Evolutionary conservation across 768 basidiomycete species (phyloP).

Genomic region (Suillus brevipes): DNA sequence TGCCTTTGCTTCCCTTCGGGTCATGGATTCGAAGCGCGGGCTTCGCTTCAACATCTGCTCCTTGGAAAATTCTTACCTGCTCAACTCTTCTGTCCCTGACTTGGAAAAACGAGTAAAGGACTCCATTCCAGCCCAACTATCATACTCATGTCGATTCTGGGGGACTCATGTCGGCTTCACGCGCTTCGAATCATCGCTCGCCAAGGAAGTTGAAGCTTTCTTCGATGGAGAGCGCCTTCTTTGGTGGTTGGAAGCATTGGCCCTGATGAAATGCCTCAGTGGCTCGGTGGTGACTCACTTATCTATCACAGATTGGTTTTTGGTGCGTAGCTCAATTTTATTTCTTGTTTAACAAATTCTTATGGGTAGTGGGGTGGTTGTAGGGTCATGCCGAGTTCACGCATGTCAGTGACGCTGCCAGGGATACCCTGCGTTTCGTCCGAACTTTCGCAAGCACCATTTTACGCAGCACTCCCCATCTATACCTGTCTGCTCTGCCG

Average conservation of each 20-base stretch:
- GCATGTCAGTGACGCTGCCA: background rate
- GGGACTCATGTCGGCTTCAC: constrained; percentile 26
- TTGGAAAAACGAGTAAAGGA: constrained; percentile 13
- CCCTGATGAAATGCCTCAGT: constrained; percentile 18
- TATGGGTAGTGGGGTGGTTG: background rate
- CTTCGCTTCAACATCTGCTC: constrained; percentile 15
- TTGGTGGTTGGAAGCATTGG: background rate
- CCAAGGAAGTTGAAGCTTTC: constrained; percentile 19
- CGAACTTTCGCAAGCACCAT: constrained; percentile 14
- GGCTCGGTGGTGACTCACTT: background rate
- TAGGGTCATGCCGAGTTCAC: constrained; percentile 3
- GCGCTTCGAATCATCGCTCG: background rate
- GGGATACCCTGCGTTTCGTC: constrained; percentile 16
- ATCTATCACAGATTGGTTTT: background rate
- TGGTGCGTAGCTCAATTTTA: background rate
- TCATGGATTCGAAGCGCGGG: constrained; percentile 22
- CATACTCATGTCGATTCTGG: constrained; percentile 36
- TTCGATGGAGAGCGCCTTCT: constrained; percentile 15
- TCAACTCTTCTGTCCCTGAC: constrained; percentile 22
- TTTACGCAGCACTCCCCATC: constrained; percentile 22
- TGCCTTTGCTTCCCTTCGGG: constrained; percentile 20
- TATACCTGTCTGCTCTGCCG: constrained; percentile 27
- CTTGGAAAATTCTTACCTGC: constrained; percentile 27
- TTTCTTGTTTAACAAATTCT: background rate
- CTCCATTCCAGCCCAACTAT: constrained; percentile 24